Conservation (phyloP, 1,284 basidiomycete species). For the Irpex rosettiformis region DNA sequence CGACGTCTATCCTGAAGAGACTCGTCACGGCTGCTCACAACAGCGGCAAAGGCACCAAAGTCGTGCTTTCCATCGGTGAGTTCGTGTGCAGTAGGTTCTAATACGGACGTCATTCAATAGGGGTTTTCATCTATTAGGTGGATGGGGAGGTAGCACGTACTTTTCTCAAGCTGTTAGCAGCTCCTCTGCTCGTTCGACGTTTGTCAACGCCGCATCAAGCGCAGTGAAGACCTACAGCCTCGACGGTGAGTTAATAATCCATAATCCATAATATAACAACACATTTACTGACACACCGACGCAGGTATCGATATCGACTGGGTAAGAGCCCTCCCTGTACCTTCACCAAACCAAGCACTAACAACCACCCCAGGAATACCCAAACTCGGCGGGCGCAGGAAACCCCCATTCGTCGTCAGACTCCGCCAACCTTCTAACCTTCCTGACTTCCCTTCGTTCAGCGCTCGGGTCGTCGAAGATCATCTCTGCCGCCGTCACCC, state of each 20-base stretch:
- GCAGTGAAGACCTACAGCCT: slow-evolving; percentile 62
- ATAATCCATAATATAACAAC: not conserved
- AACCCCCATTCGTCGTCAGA: slow-evolving; percentile 62
- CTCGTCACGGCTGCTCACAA: slow-evolving; percentile 61
- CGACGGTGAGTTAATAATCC: slow-evolving; percentile 41
- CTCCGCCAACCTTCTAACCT: slow-evolving; percentile 61
- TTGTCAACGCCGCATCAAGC: slow-evolving; percentile 56
- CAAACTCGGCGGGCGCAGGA: slow-evolving; percentile 60
- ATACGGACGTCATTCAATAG: not conserved
- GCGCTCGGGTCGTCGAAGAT: slow-evolving; percentile 57
- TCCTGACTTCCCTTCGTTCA: slow-evolving; percentile 58
- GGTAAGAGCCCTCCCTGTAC: slow-evolving; percentile 25
- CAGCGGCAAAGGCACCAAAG: slow-evolving; percentile 54
- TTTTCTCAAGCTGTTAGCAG: slow-evolving; percentile 63
- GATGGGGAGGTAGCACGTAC: slow-evolving; percentile 53
- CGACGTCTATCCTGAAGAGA: slow-evolving; percentile 50
- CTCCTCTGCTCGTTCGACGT: slow-evolving; percentile 47
- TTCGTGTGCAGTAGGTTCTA: not conserved
- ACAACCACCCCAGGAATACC: slow-evolving; percentile 54
- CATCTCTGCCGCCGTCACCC: slow-evolving; percentile 70
- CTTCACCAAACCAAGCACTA: not conserved
- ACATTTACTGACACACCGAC: not conserved
- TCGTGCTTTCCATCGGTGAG: slow-evolving; percentile 71
- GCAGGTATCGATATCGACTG: slow-evolving; percentile 72
- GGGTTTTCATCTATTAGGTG: slow-evolving; percentile 29